Percentiles rank a stretch among this genome's conserved stretches.
Conservation (phyloP, 129 eudicot genomes). For the sunflower (Helianthus annuus) region DNA sequence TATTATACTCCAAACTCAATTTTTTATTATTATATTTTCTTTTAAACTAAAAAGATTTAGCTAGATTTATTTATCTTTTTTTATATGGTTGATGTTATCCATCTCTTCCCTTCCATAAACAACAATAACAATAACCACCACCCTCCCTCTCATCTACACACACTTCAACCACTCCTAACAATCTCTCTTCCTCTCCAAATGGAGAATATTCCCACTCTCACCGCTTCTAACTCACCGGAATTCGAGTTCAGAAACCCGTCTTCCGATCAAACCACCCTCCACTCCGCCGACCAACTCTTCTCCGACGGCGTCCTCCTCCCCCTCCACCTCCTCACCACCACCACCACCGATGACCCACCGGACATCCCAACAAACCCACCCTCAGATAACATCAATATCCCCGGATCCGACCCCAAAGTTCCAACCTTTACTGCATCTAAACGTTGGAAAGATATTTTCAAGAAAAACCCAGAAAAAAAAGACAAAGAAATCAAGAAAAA, state of each 20-base stretch:
- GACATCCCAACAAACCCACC: constrained; percentile 15
- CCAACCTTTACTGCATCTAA: constrained; percentile 43
- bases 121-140: neutral
- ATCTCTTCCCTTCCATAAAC: constrained; percentile 16
- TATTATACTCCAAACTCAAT: too few relatives aligned
- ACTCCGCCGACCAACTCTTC: constrained; percentile 80
- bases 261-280: constrained; percentile 56
- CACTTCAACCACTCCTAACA: constrained; percentile 21
- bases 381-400: constrained; percentile 1
- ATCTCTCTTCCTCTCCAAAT: constrained; percentile 23
- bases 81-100: constrained; percentile 9
- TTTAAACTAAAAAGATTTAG: neutral
- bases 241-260: constrained; percentile 71
- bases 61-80: neutral
- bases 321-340: constrained; percentile 40
- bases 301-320: constrained; percentile 77
- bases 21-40: too few relatives aligned
- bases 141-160: constrained; percentile 14
- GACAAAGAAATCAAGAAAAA: constrained; percentile 41
- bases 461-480: constrained; percentile 36
- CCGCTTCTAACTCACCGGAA: constrained; percentile 58
- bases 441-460: constrained; percentile 84
- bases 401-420: constrained; percentile 24
- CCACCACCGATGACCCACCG: constrained; percentile 18
- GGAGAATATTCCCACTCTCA: constrained; percentile 36